phyloP scores from a whole-genome alignment of 1,284 basidiomycete genomes.

The Naganishia cerealis region DNA sequence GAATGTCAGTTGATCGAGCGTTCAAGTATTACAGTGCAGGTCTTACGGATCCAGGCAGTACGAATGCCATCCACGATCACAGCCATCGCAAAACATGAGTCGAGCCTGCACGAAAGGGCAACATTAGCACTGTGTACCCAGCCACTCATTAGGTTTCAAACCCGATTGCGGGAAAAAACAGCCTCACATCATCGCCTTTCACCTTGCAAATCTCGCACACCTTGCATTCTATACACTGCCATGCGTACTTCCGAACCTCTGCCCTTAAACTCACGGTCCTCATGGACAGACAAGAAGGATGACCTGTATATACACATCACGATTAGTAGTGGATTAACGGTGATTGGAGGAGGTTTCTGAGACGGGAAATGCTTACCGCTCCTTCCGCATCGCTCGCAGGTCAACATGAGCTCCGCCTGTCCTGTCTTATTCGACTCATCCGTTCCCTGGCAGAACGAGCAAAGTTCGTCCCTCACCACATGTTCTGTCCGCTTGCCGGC shows the following conservation, averaged over 20 bases:
- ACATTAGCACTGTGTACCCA: not conserved
- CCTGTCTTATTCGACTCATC: slow-evolving; percentile 26
- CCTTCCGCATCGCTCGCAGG: slow-evolving; percentile 31
- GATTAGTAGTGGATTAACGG: not conserved
- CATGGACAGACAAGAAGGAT: slow-evolving; percentile 70
- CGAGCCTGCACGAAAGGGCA: slow-evolving; percentile 61
- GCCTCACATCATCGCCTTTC: slow-evolving; percentile 84
- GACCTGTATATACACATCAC: slow-evolving; percentile 57
- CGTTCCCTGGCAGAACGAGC: slow-evolving; percentile 43
- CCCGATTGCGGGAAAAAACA: not conserved
- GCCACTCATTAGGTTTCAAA: too few species aligned
- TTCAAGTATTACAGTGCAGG: not conserved
- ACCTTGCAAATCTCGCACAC: slow-evolving; percentile 81
- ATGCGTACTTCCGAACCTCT: slow-evolving; percentile 68
- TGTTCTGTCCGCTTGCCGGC: slow-evolving; percentile 7
- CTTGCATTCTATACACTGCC: slow-evolving; percentile 93
- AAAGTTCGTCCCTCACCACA: slow-evolving; percentile 35
- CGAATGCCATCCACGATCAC: slow-evolving; percentile 94
- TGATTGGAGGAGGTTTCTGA: not conserved
- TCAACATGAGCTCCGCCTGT: slow-evolving; percentile 32
- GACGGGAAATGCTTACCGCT: slow-evolving; percentile 27
- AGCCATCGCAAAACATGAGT: slow-evolving; percentile 89
- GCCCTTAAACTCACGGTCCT: slow-evolving; percentile 58
- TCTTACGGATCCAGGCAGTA: slow-evolving; percentile 73
- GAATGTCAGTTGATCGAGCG: slow-evolving; percentile 11